Evolutionary conservation across 2,329 filamentous ascomycete species (phyloP).

Genomic region (Aspergillus spinulosporus): DNA sequence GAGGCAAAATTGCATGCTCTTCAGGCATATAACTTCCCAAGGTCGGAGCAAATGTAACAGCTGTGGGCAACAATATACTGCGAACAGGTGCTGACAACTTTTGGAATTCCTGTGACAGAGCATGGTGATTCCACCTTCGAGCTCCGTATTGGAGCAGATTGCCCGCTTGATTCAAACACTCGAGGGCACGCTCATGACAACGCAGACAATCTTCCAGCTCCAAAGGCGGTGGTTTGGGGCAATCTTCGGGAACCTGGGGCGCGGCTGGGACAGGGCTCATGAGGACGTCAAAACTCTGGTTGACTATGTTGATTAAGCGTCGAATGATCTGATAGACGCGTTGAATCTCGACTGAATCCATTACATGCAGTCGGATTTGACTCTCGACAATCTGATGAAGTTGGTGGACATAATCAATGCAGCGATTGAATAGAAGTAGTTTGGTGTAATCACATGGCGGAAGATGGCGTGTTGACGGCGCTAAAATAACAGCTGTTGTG

Average conservation of each 20-base stretch:
- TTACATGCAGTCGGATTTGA: slow-evolving; percentile 62
- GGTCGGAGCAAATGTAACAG: slow-evolving; percentile 23
- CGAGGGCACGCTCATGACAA: slow-evolving; percentile 34
- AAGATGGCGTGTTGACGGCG: slow-evolving; percentile 73
- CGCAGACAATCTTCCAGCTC: slow-evolving; percentile 35
- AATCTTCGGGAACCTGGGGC: slow-evolving; percentile 33
- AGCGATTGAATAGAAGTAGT: slow-evolving; percentile 80
- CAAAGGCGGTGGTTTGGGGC: slow-evolving; percentile 35
- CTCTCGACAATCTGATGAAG: slow-evolving; percentile 68
- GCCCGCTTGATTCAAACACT: slow-evolving; percentile 35
- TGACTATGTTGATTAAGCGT: slow-evolving; percentile 59
- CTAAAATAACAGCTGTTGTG: slow-evolving; percentile 86
- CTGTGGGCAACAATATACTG: slow-evolving; percentile 28
- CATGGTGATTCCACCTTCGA: slow-evolving; percentile 37
- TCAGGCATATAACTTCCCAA: slow-evolving; percentile 20
- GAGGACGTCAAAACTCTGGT: slow-evolving; percentile 52
- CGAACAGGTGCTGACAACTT: slow-evolving; percentile 30
- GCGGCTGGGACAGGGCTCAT: slow-evolving; percentile 34
- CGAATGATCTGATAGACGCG: slow-evolving; percentile 71
- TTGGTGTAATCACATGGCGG: slow-evolving; percentile 72
- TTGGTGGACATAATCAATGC: slow-evolving; percentile 75
- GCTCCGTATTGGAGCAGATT: slow-evolving; percentile 36
- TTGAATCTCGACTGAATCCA: slow-evolving; percentile 85
- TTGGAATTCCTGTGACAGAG: slow-evolving; percentile 36
- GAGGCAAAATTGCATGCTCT: slow-evolving; percentile 12